Evolutionary conservation across 2,329 filamentous ascomycete genomes (phyloP), one percentile per base, ranked within the genome.

Genomic region (Aspergillus awamori): DNA sequence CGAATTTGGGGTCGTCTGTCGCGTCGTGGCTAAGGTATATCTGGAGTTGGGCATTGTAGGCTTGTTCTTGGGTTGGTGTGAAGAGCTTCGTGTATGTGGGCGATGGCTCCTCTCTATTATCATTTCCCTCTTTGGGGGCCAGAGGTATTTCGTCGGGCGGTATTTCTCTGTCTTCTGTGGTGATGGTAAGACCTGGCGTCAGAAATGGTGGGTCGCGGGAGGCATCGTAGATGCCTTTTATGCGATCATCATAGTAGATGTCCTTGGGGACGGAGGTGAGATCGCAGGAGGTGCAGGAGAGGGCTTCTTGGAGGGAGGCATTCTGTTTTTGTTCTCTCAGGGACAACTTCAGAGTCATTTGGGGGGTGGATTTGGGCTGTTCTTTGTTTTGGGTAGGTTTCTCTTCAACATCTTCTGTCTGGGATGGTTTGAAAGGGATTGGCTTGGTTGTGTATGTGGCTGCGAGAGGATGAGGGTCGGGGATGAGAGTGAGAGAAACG

Each of bases 281-380:
- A 5, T 45, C 43, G 61, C 71, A 74, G 13, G 62, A 63, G 17
- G 61, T 68, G 55, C 72, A 74, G 43, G 59, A 36, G 3, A 74
- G 63, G 33, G 70, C 71, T 63, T 73, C 70, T 39, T 65, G 56
- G 26, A 72, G 62, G 20, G 69, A 62, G 52, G 26, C 30, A 17
- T 54, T 61, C 63, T 63, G 22, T 58, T 36, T 28, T 17, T 48
- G 33, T 36, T 13, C 33, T 36, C 33, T 36, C 33, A 36, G 33
- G 11, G 33, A 36, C 33, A 36, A 15, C 5, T 13, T 36, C 11
- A 36, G 33, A 13, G 11, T 6, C 33, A 52, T 30, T 45, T 57
- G 28, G 30, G 39, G 15, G 7, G 13, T 22, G 5, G 26, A 5
- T 49, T 38, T 48, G 30, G 15, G 15, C 4, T 30, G 33, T 15